A percentile compares a stretch with the other conserved stretches of the same genome.
These are phyloP conservation scores for Dactylellina drechsleri DNA, from an alignment of 2,329 filamentous ascomycete species.

Conservation along the genomic window DNA sequence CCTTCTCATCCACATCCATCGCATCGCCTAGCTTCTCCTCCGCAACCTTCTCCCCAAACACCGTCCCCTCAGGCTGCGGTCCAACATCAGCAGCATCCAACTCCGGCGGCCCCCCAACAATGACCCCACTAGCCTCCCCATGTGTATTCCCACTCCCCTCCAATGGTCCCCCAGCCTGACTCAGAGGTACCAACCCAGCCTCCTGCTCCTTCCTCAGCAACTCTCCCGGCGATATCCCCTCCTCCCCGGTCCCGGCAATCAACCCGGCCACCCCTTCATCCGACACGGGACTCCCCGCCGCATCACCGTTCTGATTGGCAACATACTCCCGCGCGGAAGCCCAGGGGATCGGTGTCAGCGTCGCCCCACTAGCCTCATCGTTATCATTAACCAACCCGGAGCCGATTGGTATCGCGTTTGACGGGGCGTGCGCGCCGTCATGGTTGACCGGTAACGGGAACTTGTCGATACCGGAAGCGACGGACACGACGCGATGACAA, in stretches of 20 bases:
- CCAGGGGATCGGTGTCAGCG: constrained; percentile 96
- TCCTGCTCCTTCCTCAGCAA: constrained; percentile 86
- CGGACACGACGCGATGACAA: constrained; percentile 87
- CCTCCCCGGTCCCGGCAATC: constrained; percentile 59
- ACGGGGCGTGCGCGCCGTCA: constrained; percentile 69
- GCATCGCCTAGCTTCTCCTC: constrained; percentile 29
- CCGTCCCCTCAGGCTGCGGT: constrained; percentile 67
- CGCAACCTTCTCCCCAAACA: constrained; percentile 38
- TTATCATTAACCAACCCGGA: constrained; percentile 73
- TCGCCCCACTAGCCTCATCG: constrained; percentile 88
- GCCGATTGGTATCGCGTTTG: constrained; percentile 62
- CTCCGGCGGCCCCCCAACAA: constrained; percentile 83
- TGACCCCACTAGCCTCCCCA: constrained; percentile 65
- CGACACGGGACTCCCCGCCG: constrained; percentile 18
- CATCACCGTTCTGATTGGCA: constrained; percentile 52
- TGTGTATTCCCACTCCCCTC: constrained; percentile 59
- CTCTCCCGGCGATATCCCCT: constrained; percentile 78
- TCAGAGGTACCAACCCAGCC: constrained; percentile 78
- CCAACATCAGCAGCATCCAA: constrained; percentile 90
- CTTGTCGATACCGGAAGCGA: constrained; percentile 80
- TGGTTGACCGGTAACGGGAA: constrained; percentile 81
- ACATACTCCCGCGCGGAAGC: constrained; percentile 58
- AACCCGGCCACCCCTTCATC: constrained; percentile 33
- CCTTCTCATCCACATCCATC: constrained; percentile 50
- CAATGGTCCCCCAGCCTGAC: constrained; percentile 62